Base-by-base conservation (phyloP, 1,139 yeast genomes). In the Kluyveromyces sp. region DNA sequence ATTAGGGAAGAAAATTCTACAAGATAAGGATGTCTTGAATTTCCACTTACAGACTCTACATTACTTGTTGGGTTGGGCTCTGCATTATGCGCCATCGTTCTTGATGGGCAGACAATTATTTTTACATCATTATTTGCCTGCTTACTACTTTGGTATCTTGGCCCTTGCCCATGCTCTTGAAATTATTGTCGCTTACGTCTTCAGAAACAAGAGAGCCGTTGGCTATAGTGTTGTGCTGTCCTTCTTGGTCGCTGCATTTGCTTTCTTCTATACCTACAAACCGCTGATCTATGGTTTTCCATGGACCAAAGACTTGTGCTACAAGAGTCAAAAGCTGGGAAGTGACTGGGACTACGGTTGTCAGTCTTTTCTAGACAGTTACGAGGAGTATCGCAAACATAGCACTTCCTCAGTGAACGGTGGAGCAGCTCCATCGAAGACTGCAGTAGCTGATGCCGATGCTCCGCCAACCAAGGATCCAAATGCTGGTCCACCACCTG, bases 21-120 rank as follows among this genome's bases (percentile, higher is more conserved):
- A 66, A 41, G 74, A 77, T 49, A 71, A 77, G 46, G 76, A 76
- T 43, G 78, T 82, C 36, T 76, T 75, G 64, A 78, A 80, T 63
- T 89, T 80, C 71, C 87, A 84, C 58, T 68, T 75, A 45, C 88
- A 85, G 57, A 75, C 77, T 35, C 71, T 83, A 43, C 75, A 78
- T 41, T 88, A 78, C 63, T 61, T 82, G 42, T 62, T 81, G 13
- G 98, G 96, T 31, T 92, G 95, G 94, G 74, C 74, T 31, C 55
- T 86, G 48, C 97, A 92, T 65, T 85, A 80, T 61, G 68, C 75
- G 55, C 98, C 98, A 49, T 89, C 92, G 46, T 89, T 78, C 71
- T 70, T 92, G 49, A 89, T 89, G 97, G 92, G 83, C 25, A 82
- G 97, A 66, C 97, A 88, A 68, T 69, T 92, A 65, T 89, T 89